Evolutionary conservation across 148 eudicot genomes (phyloP).

Genomic region (Limonium bicolor): DNA sequence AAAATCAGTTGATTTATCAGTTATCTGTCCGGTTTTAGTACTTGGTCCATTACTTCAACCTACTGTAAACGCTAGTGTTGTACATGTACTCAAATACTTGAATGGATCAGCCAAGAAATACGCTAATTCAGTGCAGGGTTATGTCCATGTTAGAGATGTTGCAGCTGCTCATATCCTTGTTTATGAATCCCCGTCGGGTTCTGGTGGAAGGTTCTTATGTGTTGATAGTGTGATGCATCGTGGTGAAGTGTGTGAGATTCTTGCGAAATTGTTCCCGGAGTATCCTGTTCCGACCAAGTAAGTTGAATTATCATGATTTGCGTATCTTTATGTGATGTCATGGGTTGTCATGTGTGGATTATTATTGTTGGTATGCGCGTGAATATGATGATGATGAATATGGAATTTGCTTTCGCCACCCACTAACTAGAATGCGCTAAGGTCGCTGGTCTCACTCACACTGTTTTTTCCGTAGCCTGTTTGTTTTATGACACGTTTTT

Average conservation of each 20-base stretch:
- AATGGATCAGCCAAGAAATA: slow-evolving; percentile 82
- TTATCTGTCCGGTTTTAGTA: slow-evolving; percentile 67
- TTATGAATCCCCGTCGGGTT: slow-evolving; percentile 54
- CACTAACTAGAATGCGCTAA: too few species aligned
- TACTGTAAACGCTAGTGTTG: slow-evolving; percentile 63
- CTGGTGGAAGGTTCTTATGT: slow-evolving; percentile 64
- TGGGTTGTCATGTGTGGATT: too few species aligned
- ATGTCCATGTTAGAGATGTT: slow-evolving; percentile 72
- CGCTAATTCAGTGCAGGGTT: slow-evolving; percentile 68
- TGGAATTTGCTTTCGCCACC: too few species aligned
- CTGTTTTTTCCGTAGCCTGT: too few species aligned
- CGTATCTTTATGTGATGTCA: too few species aligned
- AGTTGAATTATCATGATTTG: too few species aligned
- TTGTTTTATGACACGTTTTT: too few species aligned
- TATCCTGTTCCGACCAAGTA: slow-evolving; percentile 86
- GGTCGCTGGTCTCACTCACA: too few species aligned
- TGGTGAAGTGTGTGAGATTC: slow-evolving; percentile 66
- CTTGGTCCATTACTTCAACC: slow-evolving; percentile 72
- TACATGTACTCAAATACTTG: slow-evolving; percentile 72
- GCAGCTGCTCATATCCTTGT: slow-evolving; percentile 75
- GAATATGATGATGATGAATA: too few species aligned
- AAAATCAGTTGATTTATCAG: slow-evolving; percentile 64
- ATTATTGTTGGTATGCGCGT: too few species aligned
- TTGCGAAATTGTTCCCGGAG: slow-evolving; percentile 78
- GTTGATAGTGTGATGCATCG: slow-evolving; percentile 91